phyloP scores from a whole-genome alignment of 1,284 basidiomycete species.

The Naganishia cerealis region DNA sequence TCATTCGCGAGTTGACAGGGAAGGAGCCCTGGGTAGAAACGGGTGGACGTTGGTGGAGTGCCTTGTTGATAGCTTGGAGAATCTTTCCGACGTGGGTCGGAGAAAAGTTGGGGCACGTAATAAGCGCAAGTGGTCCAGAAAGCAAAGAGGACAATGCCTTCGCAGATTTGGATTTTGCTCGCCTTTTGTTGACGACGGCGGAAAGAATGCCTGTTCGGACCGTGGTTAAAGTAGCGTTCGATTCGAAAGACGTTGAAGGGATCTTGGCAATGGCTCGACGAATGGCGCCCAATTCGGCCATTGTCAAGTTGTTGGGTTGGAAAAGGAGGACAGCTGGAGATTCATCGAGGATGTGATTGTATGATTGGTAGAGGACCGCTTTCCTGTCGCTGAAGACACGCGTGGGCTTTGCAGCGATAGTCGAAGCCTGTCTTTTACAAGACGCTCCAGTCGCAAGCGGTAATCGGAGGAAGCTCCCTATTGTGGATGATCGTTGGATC shows the following conservation, averaged over 20 bases:
- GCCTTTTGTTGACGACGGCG: conserved; percentile 34
- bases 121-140: conserved; percentile 47
- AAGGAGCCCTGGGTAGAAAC: not conserved
- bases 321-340: conserved; percentile 54
- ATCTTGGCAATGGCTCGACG: conserved; percentile 43
- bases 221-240: conserved; percentile 44
- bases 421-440: conserved; percentile 3
- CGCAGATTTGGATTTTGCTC: conserved; percentile 2
- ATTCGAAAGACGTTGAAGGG: conserved; percentile 4
- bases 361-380: conserved; percentile 50
- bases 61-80: conserved; percentile 44
- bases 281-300: conserved; percentile 46
- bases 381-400: conserved; percentile 52
- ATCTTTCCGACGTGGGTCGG: conserved; percentile 51
- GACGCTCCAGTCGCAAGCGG: not conserved
- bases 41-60: conserved; percentile 36
- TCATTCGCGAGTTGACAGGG: conserved; percentile 41
- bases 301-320: conserved; percentile 52
- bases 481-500: not conserved
- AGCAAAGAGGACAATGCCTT: conserved; percentile 39
- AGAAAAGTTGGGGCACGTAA: conserved; percentile 50
- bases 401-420: not conserved
- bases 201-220: conserved; percentile 52
- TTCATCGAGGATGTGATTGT: conserved; percentile 49
- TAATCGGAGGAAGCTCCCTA: not conserved